Conservation (phyloP, 2,329 filamentous ascomycete species). For the Fusarium paranaense region DNA sequence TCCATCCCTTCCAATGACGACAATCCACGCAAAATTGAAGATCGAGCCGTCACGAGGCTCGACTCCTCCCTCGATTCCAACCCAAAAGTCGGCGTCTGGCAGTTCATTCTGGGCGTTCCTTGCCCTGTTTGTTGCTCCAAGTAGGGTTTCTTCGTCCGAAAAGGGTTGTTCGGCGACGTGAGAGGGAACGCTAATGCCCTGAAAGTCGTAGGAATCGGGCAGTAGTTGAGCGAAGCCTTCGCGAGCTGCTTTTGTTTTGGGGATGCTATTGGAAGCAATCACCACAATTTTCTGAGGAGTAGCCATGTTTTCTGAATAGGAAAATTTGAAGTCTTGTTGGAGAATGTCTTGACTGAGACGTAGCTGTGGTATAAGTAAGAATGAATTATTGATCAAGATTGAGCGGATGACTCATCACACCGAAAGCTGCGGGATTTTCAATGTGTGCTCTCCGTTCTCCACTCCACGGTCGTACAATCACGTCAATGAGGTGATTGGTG, state of each 20-base stretch:
- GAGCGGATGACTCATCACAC: neutral
- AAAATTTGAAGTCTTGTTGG: neutral
- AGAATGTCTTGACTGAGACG: neutral
- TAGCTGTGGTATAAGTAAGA: neutral
- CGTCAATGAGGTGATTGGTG: neutral
- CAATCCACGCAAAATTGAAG: constrained; percentile 56
- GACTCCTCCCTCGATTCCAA: constrained; percentile 57
- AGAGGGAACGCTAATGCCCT: constrained; percentile 50
- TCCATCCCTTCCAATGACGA: constrained; percentile 45
- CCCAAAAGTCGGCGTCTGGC: constrained; percentile 53
- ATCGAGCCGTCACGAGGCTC: constrained; percentile 45
- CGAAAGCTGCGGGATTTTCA: neutral
- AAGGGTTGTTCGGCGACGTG: constrained; percentile 55
- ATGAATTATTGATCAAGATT: neutral
- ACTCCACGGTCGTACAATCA: neutral
- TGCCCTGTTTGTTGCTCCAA: constrained; percentile 53
- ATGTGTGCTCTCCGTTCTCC: neutral
- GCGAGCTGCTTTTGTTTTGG: constrained; percentile 53
- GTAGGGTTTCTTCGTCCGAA: constrained; percentile 52
- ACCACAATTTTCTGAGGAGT: constrained; percentile 32
- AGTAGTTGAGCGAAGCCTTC: constrained; percentile 53
- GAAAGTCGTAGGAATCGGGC: constrained; percentile 44
- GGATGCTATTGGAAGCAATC: constrained; percentile 54
- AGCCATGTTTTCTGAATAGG: neutral
- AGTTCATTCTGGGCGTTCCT: constrained; percentile 45